Percentiles rank a stretch among this genome's conserved stretches.
Evolutionary conservation across 1,284 basidiomycete species (phyloP).

Genomic region (Rhodotorula sp.): DNA sequence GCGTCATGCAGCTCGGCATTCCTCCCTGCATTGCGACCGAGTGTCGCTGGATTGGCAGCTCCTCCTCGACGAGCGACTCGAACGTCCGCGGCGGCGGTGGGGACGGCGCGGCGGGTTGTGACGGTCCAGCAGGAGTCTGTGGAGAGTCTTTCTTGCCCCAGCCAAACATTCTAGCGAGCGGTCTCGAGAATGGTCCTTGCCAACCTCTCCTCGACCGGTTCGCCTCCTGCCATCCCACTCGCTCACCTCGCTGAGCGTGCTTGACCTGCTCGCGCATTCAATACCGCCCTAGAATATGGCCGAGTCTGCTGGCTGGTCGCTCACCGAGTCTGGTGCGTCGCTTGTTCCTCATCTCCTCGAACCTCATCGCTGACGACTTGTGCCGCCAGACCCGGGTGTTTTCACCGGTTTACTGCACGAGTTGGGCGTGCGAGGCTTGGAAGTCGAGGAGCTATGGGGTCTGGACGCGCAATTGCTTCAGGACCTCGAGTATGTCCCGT

Average conservation of each 20-base stretch:
- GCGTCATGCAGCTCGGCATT: constrained; percentile 40
- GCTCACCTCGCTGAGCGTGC: not conserved
- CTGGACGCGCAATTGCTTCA: constrained; percentile 70
- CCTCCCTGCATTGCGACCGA: constrained; percentile 42
- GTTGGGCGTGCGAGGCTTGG: constrained; percentile 53
- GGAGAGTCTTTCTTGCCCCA: not conserved
- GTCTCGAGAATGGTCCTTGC: not conserved
- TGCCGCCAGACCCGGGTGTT: constrained; percentile 48
- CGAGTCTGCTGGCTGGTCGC: constrained; percentile 47
- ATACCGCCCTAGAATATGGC: not conserved
- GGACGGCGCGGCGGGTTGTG: not conserved
- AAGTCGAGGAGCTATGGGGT: constrained; percentile 66
- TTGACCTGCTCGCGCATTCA: not conserved
- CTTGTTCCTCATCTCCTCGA: not conserved
- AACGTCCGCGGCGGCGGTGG: constrained; percentile 19
- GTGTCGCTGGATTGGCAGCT: constrained; percentile 41
- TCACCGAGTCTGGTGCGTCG: constrained; percentile 48
- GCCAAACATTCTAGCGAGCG: constrained; percentile 16
- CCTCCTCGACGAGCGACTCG: constrained; percentile 39
- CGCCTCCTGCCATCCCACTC: not conserved
- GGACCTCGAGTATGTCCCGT: constrained; percentile 55
- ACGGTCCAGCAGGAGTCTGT: not conserved
- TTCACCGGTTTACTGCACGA: constrained; percentile 52
- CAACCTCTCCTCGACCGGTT: not conserved
- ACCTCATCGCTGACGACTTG: not conserved